phyloP scores from a whole-genome alignment of 2,329 filamentous ascomycete species.

The Cordyceps tenuipes region DNA sequence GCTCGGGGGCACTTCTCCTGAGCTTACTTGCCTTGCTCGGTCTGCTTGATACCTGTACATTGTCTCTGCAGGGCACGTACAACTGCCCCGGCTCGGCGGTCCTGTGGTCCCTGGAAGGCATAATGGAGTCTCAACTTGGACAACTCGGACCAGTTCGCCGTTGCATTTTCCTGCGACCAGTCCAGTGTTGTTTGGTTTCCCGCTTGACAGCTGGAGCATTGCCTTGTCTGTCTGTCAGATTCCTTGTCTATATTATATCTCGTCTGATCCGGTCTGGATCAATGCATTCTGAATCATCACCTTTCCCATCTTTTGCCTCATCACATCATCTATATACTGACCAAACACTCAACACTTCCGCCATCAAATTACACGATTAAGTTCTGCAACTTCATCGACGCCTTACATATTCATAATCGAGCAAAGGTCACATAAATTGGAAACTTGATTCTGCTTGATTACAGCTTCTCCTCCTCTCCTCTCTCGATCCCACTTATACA shows the following conservation, averaged over 20 bases:
- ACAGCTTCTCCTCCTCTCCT: neutral
- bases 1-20: neutral
- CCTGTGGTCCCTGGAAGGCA: neutral
- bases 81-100: neutral
- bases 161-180: neutral
- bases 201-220: neutral
- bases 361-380: neutral
- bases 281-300: neutral
- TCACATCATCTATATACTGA: neutral
- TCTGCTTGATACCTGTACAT: neutral
- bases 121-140: slow-evolving; percentile 3
- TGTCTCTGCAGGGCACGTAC: neutral
- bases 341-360: neutral
- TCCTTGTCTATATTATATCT: slow-evolving; percentile 5
- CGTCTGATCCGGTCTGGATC: neutral
- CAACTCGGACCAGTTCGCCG: slow-evolving; percentile 6
- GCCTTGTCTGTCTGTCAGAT: neutral
- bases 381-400: too few relatives aligned
- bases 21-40: slow-evolving; percentile 7
- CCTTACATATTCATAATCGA: neutral
- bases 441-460: neutral
- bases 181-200: neutral
- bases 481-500: neutral
- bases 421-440: neutral
- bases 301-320: neutral